Evolutionary conservation across 257 asterid genomes (phyloP).

Genomic region (Penstemon eatonii): DNA sequence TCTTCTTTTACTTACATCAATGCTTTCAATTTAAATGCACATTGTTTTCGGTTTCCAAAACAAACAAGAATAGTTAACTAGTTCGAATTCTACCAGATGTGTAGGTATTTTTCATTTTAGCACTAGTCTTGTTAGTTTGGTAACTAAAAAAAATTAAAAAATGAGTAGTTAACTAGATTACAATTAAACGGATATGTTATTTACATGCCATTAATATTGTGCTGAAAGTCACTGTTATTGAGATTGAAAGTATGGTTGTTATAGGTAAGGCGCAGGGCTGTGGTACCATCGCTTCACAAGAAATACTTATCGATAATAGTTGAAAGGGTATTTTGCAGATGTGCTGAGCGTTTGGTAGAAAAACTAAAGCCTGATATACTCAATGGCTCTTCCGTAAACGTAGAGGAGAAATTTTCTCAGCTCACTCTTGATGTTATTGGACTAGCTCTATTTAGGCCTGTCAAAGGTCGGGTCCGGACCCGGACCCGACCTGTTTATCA

Average conservation of each 20-base stretch:
- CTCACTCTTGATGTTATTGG: constrained; percentile 96
- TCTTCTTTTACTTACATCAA: neutral
- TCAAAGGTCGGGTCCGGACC: too few relatives aligned
- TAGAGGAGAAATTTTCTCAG: constrained; percentile 93
- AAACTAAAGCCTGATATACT: constrained; percentile 56
- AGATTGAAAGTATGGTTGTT: constrained; percentile 37
- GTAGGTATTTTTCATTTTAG: too few relatives aligned
- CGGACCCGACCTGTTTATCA: too few relatives aligned
- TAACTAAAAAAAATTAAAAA: too few relatives aligned
- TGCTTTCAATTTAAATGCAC: constrained; percentile 1
- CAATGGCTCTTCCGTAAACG: constrained; percentile 69
- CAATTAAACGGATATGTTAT: neutral
- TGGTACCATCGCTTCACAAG: constrained; percentile 99
- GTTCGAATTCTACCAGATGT: too few relatives aligned
- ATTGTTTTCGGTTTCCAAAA: neutral
- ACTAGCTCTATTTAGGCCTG: too few relatives aligned
- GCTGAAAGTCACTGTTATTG: constrained; percentile 6
- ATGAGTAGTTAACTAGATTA: neutral
- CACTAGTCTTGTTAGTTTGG: too few relatives aligned
- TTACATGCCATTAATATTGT: neutral
- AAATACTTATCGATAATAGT: constrained; percentile 93
- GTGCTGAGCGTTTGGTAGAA: constrained; percentile 86
- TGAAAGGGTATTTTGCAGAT: constrained; percentile 92
- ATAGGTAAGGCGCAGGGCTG: constrained; percentile 97
- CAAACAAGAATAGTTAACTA: neutral